Base-by-base conservation (phyloP, 1,139 yeast genomes). In the Geotrichum histeridarum region DNA sequence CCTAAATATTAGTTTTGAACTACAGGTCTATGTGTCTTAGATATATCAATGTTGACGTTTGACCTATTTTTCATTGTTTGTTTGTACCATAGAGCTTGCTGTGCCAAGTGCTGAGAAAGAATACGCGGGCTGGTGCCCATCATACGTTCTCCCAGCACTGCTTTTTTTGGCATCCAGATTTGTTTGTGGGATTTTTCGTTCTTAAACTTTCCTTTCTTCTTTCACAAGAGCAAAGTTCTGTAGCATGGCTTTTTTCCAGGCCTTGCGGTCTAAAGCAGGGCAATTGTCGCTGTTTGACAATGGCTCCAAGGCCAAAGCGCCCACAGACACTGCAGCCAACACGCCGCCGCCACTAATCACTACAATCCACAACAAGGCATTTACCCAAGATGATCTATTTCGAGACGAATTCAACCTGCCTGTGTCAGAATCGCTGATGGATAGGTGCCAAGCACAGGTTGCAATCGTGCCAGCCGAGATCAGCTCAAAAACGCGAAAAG, bases 371-470 rank as follows among this genome's bases (percentile, higher is more conserved):
- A 67, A 67, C 36, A 67, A 73, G 22, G 63, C 63, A 54, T 63
- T 64, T 15, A 54, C 85, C 38, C 79, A 79, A 59, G 94, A 86
- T 64, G 93, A 89, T 70, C 67, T 77, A 48, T 84, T 90, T 64
- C 80, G 89, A 61, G 70, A 73, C 44, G 83, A 81, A 56, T 85
- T 80, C 72, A 77, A 77, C 33, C 74, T 91, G 11, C 97, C 98
- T 1, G 82, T 79, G 45, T 77, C 77, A 1, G 96, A 93, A 65
- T 69, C 75, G 2, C 75, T 89, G 12, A 64, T 86, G 53, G 83
- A 80, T 57, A 88, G 85, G 63, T 79, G 82, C 8, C 78, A 83
- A 12, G 94, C 86, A 0, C 95, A 87, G 66, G 71, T 89, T 1
- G 74, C 82, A 4, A 68, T 81, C 36, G 73, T 79, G 22, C 76